Evolutionary conservation across 2,329 filamentous ascomycete genomes (phyloP).

Genomic region (Sporothrix schenckii): DNA sequence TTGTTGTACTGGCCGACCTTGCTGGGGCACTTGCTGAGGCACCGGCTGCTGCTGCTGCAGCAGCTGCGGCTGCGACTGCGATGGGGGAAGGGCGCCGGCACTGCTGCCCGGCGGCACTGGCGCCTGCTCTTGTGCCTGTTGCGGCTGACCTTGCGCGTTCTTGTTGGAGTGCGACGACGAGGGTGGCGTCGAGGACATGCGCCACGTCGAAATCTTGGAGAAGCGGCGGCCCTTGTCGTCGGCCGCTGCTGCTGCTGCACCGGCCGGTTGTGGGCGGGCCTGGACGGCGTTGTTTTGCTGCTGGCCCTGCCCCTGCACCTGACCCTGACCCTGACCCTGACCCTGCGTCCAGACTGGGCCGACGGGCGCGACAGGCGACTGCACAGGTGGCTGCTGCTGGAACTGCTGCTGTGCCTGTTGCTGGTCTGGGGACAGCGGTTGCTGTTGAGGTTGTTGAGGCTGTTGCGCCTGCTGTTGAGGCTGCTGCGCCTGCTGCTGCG

Average conservation of each 20-base stretch:
- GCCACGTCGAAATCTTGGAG: conserved; percentile 33
- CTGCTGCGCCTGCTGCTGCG: conserved; percentile 22
- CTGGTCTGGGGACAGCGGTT: background rate
- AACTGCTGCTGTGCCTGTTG: conserved; percentile 30
- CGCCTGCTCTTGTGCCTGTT: background rate
- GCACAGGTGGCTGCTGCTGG: background rate
- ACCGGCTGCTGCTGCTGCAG: background rate
- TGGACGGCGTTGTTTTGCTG: conserved; percentile 4
- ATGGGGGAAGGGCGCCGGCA: background rate
- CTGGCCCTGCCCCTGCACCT: background rate
- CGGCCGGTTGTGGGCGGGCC: background rate
- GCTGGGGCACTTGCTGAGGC: conserved; percentile 4
- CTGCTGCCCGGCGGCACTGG: background rate
- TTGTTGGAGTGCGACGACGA: conserved; percentile 30
- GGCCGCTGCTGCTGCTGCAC: background rate
- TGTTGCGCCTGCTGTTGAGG: conserved; percentile 16
- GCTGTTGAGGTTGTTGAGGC: conserved; percentile 24
- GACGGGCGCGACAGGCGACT: background rate
- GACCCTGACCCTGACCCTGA: background rate
- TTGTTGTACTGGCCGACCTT: background rate
- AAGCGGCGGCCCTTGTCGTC: conserved; percentile 33
- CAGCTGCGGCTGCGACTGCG: conserved; percentile 13
- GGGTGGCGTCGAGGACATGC: conserved; percentile 32
- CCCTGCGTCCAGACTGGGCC: conserved; percentile 2
- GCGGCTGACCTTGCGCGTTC: background rate